Percentiles rank a stretch among this genome's conserved stretches.
Evolutionary conservation across 1,284 basidiomycete genomes (phyloP).

Genomic region (Cryptococcus hybrid): DNA sequence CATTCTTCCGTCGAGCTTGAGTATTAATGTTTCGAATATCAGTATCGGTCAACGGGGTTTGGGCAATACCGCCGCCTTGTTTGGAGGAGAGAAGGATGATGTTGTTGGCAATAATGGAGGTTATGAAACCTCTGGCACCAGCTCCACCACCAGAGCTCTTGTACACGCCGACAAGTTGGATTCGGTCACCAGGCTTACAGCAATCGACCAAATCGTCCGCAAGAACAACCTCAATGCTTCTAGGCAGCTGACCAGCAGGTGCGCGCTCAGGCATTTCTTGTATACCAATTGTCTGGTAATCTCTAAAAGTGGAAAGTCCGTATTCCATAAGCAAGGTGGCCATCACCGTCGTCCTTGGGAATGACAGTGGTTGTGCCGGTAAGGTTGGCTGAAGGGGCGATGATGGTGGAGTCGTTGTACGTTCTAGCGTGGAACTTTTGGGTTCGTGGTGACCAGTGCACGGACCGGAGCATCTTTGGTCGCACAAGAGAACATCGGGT

Average conservation of each 20-base stretch:
- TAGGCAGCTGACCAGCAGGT: conserved; percentile 92
- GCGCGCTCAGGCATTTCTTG: conserved; percentile 99
- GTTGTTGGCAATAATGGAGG: conserved; percentile 92
- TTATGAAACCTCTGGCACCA: conserved; percentile 87
- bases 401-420: conserved; percentile 89
- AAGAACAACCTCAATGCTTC: conserved; percentile 92
- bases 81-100: conserved; percentile 96
- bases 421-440: conserved; percentile 80
- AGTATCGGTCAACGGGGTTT: conserved; percentile 85
- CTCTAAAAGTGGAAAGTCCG: conserved; percentile 87
- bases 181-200: conserved; percentile 97
- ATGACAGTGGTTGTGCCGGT: conserved; percentile 76
- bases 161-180: conserved; percentile 95
- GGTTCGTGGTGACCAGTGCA: conserved; percentile 91
- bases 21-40: conserved; percentile 98
- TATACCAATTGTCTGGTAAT: conserved; percentile 96
- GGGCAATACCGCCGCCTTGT: conserved; percentile 92
- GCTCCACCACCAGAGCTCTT: conserved; percentile 82
- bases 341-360: conserved; percentile 89
- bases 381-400: conserved; percentile 59
- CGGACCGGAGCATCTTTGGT: conserved; percentile 95
- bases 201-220: conserved; percentile 97
- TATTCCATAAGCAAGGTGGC: conserved; percentile 88
- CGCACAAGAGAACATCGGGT: conserved; percentile 97
- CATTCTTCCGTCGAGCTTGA: conserved; percentile 76